These are phyloP conservation scores for Torulaspora pretoriensis DNA, from an alignment of 1,139 yeast genomes.

Conservation along the genomic window DNA sequence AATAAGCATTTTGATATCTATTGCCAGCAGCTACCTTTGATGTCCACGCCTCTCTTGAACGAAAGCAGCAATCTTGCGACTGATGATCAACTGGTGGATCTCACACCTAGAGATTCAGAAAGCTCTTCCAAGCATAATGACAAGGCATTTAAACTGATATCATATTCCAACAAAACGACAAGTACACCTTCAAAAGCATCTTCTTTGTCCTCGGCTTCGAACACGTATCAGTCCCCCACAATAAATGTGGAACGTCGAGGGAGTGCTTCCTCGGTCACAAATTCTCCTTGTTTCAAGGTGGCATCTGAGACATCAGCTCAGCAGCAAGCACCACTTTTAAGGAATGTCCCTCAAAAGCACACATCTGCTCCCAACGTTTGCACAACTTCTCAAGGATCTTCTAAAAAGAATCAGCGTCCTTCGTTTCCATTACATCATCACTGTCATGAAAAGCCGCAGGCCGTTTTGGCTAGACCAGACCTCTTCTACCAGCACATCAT, in stretches of 20 bases:
- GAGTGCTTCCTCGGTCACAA: slow-evolving; percentile 12
- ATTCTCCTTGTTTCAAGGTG: slow-evolving; percentile 7
- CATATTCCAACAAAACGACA: slow-evolving; percentile 6
- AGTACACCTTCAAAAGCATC: slow-evolving; percentile 10
- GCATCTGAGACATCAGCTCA: slow-evolving; percentile 11
- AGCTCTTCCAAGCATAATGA: slow-evolving; percentile 13
- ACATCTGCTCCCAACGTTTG: slow-evolving; percentile 6
- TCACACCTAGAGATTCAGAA: slow-evolving; percentile 21
- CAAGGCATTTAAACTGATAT: slow-evolving; percentile 12
- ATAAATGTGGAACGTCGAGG: slow-evolving; percentile 6
- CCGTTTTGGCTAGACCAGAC: slow-evolving; percentile 32
- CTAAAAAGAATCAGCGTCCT: slow-evolving; percentile 3
- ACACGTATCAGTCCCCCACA: slow-evolving; percentile 8
- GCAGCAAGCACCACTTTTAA: neutral
- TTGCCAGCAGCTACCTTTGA: slow-evolving; percentile 53
- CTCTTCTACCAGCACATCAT: slow-evolving; percentile 53
- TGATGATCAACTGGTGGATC: slow-evolving; percentile 29
- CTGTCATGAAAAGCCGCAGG: slow-evolving; percentile 6
- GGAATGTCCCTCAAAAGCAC: slow-evolving; percentile 5
- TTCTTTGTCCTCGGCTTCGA: slow-evolving; percentile 15
- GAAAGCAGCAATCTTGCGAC: slow-evolving; percentile 32
- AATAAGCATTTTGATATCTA: slow-evolving; percentile 56
- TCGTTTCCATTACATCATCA: slow-evolving; percentile 6
- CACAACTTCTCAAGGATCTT: neutral
- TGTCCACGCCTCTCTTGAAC: slow-evolving; percentile 38